Conservation (phyloP, 164 flowering plant species). For the Berberis thunbergii region DNA sequence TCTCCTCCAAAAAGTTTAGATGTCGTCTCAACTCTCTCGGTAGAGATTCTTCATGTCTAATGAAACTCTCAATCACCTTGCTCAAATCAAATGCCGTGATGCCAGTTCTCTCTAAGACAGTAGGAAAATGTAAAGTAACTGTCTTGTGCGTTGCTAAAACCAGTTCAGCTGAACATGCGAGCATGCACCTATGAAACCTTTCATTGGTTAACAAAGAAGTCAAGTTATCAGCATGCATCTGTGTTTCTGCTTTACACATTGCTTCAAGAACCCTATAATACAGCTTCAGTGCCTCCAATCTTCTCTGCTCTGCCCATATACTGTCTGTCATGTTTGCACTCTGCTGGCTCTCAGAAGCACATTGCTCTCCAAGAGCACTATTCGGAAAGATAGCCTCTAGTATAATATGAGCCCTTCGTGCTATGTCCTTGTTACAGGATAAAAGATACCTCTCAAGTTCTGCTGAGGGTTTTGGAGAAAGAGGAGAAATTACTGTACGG, state of each 20-base stretch:
- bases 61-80: conserved; percentile 96
- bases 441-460: conserved; percentile 53
- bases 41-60: conserved; percentile 87
- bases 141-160: conserved; percentile 95
- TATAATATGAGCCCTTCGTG: conserved; percentile 72
- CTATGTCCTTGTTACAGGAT: conserved; percentile 76
- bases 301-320: conserved; percentile 88
- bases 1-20: conserved; percentile 87
- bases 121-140: conserved; percentile 85
- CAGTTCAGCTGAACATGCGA: conserved; percentile 93
- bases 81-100: conserved; percentile 99
- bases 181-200: conserved; percentile 98
- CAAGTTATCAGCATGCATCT: conserved; percentile 64
- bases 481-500: conserved; percentile 75
- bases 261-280: conserved; percentile 88
- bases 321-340: conserved; percentile 68
- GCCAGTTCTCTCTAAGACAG: conserved; percentile 87
- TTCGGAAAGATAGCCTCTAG: conserved; percentile 89
- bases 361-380: conserved; percentile 47
- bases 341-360: conserved; percentile 41
- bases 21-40: conserved; percentile 92
- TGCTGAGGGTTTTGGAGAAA: conserved; percentile 70
- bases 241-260: conserved; percentile 85
- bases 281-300: conserved; percentile 71
- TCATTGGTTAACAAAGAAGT: conserved; percentile 82